These are phyloP conservation scores for Tuber umbilicatum DNA, from an alignment of 495 filamentous ascomycete species.

Conservation along the genomic window DNA sequence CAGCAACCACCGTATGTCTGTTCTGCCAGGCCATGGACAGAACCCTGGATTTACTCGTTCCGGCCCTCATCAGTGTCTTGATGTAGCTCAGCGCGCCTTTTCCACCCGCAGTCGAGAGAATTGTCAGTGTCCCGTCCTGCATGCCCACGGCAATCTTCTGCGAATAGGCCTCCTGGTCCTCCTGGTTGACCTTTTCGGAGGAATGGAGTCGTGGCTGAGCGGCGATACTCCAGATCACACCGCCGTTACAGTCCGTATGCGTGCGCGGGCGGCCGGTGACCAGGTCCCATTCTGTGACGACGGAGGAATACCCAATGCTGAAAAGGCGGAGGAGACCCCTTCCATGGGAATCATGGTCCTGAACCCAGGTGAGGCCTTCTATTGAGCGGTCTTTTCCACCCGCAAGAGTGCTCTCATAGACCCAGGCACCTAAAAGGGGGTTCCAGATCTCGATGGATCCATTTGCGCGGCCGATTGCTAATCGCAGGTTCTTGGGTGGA, in stretches of 20 bases:
- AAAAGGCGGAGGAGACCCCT: constrained; percentile 78
- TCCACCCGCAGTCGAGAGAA: constrained; percentile 63
- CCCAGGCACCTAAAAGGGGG: constrained; percentile 74
- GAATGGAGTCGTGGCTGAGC: constrained; percentile 64
- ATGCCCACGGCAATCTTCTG: constrained; percentile 85
- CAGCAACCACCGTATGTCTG: constrained; percentile 72
- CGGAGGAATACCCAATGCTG: constrained; percentile 89
- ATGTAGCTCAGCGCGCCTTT: constrained; percentile 34
- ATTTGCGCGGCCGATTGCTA: constrained; percentile 87
- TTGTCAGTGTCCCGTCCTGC: constrained; percentile 79
- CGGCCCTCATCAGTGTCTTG: constrained; percentile 55
- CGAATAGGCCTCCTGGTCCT: constrained; percentile 40
- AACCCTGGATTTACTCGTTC: constrained; percentile 74
- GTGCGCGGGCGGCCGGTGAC: constrained; percentile 64
- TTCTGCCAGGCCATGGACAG: constrained; percentile 86
- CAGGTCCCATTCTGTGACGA: constrained; percentile 91
- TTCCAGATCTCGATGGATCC: constrained; percentile 99
- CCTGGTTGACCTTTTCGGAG: constrained; percentile 40
- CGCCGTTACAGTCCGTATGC: constrained; percentile 84
- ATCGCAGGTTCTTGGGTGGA: constrained; percentile 56
- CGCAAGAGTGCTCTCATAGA: constrained; percentile 75
- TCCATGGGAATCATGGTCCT: constrained; percentile 66
- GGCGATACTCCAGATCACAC: constrained; percentile 92
- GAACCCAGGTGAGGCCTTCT: constrained; percentile 88
- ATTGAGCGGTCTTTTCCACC: constrained; percentile 82